Base-by-base conservation (phyloP, 179 eudicot genomes). In the Gypsophila paniculata region DNA sequence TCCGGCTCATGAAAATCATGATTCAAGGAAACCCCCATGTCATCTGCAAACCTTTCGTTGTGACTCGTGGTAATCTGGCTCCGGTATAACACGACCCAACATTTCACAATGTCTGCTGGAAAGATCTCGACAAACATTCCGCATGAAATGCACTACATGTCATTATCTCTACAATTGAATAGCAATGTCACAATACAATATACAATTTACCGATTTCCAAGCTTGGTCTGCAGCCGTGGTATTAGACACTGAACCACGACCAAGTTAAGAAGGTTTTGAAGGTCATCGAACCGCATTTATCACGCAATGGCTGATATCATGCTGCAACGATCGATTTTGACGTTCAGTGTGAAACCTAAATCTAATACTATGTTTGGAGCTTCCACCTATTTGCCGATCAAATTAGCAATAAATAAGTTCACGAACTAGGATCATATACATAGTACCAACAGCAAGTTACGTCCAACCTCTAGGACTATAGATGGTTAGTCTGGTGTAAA, bases 141-240 rank as follows among this genome's bases (percentile, higher is more conserved):
- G 46, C 11, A 9, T 9, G 11, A 42, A 42, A 42, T 70, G 66
- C 70, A 18, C 48, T 15, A 46, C 52, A 7, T 32, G 12, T 5
- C 32, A 23, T 11, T 14, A 22, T 19, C 52, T 21, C 68, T 67
- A 38, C 42, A 17, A 23, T 65, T 15, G 14, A 10, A 61, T 49
- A 21, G 52, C 46, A n/a, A 19, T 63, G 2, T 18, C 34, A 38
- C 29, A 58, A 32, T 65, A 76, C 68, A 72, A 68, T 72, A 62
- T 72, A 77, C 76, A 77, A 34, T 76, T 76, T 29, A n/a, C 17
- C 59, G 18, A 52, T 69, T 25, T 51, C 68, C 29, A 49, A 69
- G 53, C 13, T 29, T 57, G 23, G 38, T 62, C n/a, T n/a, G n/a
- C n/a, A 7, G 17, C 48, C 21, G 9, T 13, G 17, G 52, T 46